Evolutionary conservation across 1,284 basidiomycete genomes (phyloP), one percentile per base, ranked within the genome.

Genomic region (Naganishia liquefaciens): DNA sequence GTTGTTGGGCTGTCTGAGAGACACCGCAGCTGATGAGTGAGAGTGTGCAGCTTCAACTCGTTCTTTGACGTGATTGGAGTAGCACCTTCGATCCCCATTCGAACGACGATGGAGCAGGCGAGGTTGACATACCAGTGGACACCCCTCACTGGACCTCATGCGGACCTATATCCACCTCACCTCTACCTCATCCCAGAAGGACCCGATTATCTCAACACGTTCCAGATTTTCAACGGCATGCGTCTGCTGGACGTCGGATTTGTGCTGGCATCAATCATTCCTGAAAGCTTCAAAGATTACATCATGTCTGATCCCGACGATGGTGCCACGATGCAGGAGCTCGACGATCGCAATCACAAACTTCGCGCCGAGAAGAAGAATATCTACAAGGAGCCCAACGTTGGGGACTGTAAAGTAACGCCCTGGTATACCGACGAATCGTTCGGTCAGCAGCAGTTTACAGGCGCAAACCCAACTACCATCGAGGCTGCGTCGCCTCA

Each of bases 391-490:
- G 49, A 54, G n/a, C 62, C 62, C 21, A 63, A 63, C 53, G 40
- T 63, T 15, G 53, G 53, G 13, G 62, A 63, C 23, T 28, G 53
- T 28, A 44, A 23, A 15, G 62, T 44, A 11, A 57, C 39, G 42
- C 37, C 37, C 13, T 66, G 65, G 65, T 66, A 66, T 50, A 54
- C 65, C 37, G 65, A 66, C 43, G 61, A 62, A 25, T 40, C 43
- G 19, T 66, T 66, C 54, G 65, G 60, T n/a, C 65, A 66, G 43
- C 65, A 66, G 52, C 46, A 54, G 37, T 63, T 66, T 37, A 66
- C 65, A 0, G 65, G 65, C 3, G 43, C 49, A 19, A 66, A 66
- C 39, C 61, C 65, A 3, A 55, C 52, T 6, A 66, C 65, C 17
- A 66, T 66, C 39, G 52, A 44, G 51, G 30, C 23, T 7, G 65